phyloP scores from a whole-genome alignment of 2,329 filamentous ascomycete genomes.

The Botryotinia narcissicola region DNA sequence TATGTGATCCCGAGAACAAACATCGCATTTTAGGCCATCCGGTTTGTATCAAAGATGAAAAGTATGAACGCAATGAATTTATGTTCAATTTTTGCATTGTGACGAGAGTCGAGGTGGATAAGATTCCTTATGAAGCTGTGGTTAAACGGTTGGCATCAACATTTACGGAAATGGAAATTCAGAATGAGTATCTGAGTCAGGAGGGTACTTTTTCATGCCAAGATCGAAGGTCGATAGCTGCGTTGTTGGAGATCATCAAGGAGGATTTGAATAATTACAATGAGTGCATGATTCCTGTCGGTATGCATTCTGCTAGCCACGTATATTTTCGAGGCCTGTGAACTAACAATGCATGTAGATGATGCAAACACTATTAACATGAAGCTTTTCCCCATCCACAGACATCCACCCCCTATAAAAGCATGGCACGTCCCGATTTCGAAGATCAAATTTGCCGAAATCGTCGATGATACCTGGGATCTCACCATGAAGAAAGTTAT shows the following conservation, averaged over 20 bases:
- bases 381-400: constrained; percentile 86
- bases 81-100: constrained; percentile 97
- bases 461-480: constrained; percentile 69
- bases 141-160: constrained; percentile 81
- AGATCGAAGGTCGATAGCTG: constrained; percentile 72
- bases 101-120: constrained; percentile 67
- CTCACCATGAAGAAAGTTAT: constrained; percentile 77
- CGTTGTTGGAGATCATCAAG: constrained; percentile 74
- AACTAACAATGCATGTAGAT: constrained; percentile 51
- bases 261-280: constrained; percentile 95
- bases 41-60: constrained; percentile 77
- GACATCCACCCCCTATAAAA: constrained; percentile 72
- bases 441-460: constrained; percentile 62
- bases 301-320: constrained; percentile 48
- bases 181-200: constrained; percentile 76
- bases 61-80: constrained; percentile 90
- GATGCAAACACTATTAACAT: constrained; percentile 94
- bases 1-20: constrained; percentile 66
- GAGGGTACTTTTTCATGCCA: constrained; percentile 36
- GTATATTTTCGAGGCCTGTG: not conserved
- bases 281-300: constrained; percentile 97
- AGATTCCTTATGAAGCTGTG: constrained; percentile 77
- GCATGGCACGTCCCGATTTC: constrained; percentile 88
- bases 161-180: constrained; percentile 87
- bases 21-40: constrained; percentile 85